phyloP scores from a whole-genome alignment of 192 early-diverging fungal genomes.

The Mortierella claussenii region DNA sequence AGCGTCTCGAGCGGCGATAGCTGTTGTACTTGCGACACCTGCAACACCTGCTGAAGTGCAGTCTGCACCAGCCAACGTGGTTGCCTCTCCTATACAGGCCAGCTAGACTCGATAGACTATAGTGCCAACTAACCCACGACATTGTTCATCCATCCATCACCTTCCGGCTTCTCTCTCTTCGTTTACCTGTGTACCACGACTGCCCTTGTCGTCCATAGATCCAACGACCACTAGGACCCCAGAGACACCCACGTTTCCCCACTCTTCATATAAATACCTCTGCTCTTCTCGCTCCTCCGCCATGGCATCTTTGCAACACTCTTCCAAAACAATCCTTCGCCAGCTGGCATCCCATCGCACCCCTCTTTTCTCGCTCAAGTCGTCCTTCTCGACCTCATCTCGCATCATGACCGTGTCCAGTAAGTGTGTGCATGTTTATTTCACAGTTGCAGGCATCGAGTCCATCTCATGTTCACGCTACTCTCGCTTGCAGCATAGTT shows the following conservation, averaged over 20 bases:
- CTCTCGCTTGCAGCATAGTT: not conserved
- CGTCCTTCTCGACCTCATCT: conserved; percentile 31
- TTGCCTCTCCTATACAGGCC: too few relatives aligned
- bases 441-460: not conserved
- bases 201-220: not conserved
- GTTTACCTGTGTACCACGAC: not conserved
- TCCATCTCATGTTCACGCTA: not conserved
- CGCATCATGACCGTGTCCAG: conserved; percentile 26
- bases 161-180: not conserved
- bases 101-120: too few relatives aligned
- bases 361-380: conserved; percentile 1
- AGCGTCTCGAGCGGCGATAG: too few relatives aligned
- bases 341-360: conserved; percentile 17
- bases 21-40: too few relatives aligned
- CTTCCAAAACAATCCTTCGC: conserved; percentile 26
- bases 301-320: conserved; percentile 44
- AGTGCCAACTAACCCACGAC: too few relatives aligned
- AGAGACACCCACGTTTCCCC: not conserved
- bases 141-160: too few relatives aligned
- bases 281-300: too few relatives aligned
- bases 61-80: too few relatives aligned
- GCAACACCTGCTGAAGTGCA: too few relatives aligned
- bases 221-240: too few relatives aligned
- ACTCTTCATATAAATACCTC: conserved; percentile 3
- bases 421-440: not conserved